Conservation (phyloP, 352 stramenopile genomes). For the Phytophthora uliginosa region DNA sequence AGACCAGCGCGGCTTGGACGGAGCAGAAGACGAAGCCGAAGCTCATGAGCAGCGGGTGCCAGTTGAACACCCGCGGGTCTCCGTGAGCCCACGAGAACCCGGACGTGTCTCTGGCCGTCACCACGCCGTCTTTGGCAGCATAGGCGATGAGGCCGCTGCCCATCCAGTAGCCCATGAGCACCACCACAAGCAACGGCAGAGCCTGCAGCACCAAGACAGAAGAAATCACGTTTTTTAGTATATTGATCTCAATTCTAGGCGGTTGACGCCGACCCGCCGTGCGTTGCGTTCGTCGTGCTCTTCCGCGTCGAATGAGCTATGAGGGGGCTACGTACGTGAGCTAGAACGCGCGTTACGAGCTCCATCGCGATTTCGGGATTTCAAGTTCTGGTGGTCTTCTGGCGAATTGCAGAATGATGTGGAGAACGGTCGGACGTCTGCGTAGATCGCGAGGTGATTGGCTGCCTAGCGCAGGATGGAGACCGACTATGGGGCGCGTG, state of each 20-base stretch:
- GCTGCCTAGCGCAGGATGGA: conserved; percentile 7
- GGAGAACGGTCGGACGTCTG: conserved; percentile 8
- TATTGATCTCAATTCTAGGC: conserved; percentile 9
- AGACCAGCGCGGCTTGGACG: conserved; percentile 69
- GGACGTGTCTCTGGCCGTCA: conserved; percentile 55
- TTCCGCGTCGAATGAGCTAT: background rate
- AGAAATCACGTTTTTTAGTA: conserved; percentile 2
- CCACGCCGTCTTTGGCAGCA: conserved; percentile 44
- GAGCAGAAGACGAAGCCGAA: conserved; percentile 88
- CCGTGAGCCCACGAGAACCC: conserved; percentile 78
- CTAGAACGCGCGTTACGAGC: conserved; percentile 28
- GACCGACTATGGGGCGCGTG: background rate
- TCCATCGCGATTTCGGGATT: conserved; percentile 25
- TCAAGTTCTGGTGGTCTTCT: conserved; percentile 34
- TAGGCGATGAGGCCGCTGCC: conserved; percentile 71
- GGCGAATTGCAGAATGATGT: conserved; percentile 19
- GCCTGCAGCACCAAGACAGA: conserved; percentile 32
- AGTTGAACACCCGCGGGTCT: conserved; percentile 86
- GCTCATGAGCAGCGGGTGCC: conserved; percentile 90
- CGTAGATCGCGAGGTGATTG: conserved; percentile 14
- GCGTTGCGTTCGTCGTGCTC: background rate
- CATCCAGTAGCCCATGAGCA: conserved; percentile 86
- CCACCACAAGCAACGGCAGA: conserved; percentile 62
- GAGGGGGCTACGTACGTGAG: conserved; percentile 33
- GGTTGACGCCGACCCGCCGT: background rate